Conservation (phyloP, 768 basidiomycete species). For the Lactarius deliciosus region DNA sequence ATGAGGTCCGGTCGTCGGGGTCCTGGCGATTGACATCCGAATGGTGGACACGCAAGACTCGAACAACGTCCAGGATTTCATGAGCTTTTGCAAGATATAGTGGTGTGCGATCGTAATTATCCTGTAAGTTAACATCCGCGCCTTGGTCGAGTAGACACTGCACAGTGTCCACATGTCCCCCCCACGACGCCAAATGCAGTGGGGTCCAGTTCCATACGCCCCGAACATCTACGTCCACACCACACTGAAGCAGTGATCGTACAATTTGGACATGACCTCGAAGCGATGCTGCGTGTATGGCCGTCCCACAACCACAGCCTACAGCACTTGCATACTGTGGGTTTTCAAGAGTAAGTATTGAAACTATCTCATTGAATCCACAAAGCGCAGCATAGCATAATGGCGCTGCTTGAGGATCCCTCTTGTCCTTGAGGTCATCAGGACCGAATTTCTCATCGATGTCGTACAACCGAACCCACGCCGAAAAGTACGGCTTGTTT, state of each 20-base stretch:
- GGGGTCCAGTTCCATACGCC: neutral
- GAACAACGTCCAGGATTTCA: neutral
- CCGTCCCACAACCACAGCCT: neutral
- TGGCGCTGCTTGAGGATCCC: neutral
- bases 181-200: neutral
- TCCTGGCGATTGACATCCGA: neutral
- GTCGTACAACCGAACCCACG: neutral
- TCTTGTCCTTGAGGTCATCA: too few species aligned
- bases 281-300: neutral
- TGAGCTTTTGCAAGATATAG: neutral
- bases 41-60: neutral
- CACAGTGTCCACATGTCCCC: neutral
- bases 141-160: neutral
- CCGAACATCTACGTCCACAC: neutral
- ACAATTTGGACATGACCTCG: conserved; percentile 1
- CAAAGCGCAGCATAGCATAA: neutral
- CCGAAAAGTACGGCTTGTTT: neutral
- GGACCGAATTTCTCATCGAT: rapidly evolving
- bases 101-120: neutral
- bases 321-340: neutral
- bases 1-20: neutral
- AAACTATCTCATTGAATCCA: neutral
- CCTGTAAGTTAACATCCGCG: neutral
- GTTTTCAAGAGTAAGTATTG: neutral
- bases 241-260: neutral